phyloP scores from a whole-genome alignment of 208 protist species.

The Trypanosoma cruzi region DNA sequence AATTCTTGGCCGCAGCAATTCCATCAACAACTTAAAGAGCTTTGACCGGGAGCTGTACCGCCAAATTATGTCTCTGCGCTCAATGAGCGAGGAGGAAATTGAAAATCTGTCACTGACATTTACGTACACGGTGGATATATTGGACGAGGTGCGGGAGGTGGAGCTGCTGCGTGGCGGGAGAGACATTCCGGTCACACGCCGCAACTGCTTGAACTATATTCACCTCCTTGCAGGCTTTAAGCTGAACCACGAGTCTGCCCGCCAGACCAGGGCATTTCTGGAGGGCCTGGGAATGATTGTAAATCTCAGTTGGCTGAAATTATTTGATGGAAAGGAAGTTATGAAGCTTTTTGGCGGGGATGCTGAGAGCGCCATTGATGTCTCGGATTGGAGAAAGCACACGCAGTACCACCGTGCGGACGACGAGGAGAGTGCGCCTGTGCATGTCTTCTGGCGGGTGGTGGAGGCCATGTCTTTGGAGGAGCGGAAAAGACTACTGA shows the following conservation, averaged over 20 bases:
- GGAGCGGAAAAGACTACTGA: constrained; percentile 83
- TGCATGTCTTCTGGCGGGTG: constrained; percentile 90
- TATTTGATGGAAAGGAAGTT: constrained; percentile 92
- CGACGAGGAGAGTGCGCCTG: constrained; percentile 52
- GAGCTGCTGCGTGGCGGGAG: constrained; percentile 82
- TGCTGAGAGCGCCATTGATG: constrained; percentile 69
- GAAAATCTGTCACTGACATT: constrained; percentile 79
- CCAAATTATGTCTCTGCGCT: constrained; percentile 75
- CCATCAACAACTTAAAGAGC: constrained; percentile 84
- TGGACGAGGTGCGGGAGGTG: constrained; percentile 70
- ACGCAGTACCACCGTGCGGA: constrained; percentile 79
- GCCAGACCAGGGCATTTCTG: constrained; percentile 85
- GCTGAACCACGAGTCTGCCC: constrained; percentile 87
- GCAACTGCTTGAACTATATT: constrained; percentile 93
- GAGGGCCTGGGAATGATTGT: constrained; percentile 78
- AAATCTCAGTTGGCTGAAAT: constrained; percentile 52
- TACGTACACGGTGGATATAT: constrained; percentile 68
- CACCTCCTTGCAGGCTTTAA: constrained; percentile 92
- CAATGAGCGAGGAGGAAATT: constrained; percentile 68
- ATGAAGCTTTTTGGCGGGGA: constrained; percentile 85
- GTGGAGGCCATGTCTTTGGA: constrained; percentile 68
- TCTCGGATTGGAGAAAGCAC: constrained; percentile 88
- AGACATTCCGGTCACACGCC: constrained; percentile 79
- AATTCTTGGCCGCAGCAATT: constrained; percentile 88
- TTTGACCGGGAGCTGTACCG: constrained; percentile 90